Evolutionary conservation across 1,284 basidiomycete genomes (phyloP), one percentile per base, ranked within the genome.

Genomic region (Apiotrichum laibachii): DNA sequence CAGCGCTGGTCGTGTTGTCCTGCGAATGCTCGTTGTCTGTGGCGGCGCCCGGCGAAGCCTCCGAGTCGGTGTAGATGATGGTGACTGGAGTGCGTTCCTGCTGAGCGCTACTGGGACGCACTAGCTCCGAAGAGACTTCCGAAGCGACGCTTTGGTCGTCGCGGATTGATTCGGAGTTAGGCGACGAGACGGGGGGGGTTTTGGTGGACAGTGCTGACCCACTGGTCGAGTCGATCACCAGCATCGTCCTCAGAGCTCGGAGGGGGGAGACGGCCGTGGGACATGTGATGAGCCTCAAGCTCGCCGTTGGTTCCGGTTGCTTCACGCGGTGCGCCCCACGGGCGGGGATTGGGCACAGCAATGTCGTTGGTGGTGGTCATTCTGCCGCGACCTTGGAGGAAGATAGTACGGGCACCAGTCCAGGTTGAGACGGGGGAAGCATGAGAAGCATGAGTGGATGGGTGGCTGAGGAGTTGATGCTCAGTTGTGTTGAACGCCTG

Each of bases 31-130:
- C 40, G 8, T n/a, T 19, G 22, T 15, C 48, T 26, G 37, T 18
- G 39, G 39, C 5, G 53, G 44, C 11, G 53, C 31, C 3, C 26
- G 26, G 26, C 26, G 26, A 31, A 31, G 54, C 37, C 4, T 52
- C 55, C 12, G 58, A 19, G 5, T 59, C 58, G 1, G 66, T 64
- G 42, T 67, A 65, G 45, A 44, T 62, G 7, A 61, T 34, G 16
- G 37, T 57, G 39, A 39, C 33, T 18, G 42, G 59, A 12, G 31
- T 53, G 22, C 9, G 33, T n/a, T 19, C 10, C 6, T 44, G 5
- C 2, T 43, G 52, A 9, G 59, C 39, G 42, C 64, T 68, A 47
- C 57, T 46, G 5, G 64, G 59, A 34, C 5, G 61, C 35, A 26
- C 52, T 60, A n/a, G 54, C 43, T 18, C 35, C 1, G 50, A 48